phyloP scores from a whole-genome alignment of 805 yeast species.

The Metschnikowia colocasiae region DNA sequence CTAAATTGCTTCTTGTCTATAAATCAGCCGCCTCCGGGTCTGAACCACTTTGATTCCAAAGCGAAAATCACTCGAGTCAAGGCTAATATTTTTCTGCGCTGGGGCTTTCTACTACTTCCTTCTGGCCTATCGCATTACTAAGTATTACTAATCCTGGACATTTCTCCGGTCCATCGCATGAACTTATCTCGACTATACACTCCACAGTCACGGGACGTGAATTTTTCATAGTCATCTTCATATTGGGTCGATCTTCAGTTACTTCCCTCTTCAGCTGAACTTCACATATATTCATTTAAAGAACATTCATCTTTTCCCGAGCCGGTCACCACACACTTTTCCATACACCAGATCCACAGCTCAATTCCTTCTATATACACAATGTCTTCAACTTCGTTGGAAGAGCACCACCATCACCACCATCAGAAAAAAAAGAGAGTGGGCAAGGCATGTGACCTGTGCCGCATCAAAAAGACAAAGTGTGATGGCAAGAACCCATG shows the following conservation, averaged over 20 bases:
- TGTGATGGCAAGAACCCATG: slow-evolving; percentile 65
- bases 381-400: slow-evolving; percentile 12
- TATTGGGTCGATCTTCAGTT: no score
- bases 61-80: neutral
- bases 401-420: slow-evolving; percentile 17
- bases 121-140: neutral
- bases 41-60: neutral
- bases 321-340: neutral
- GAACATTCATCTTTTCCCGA: no score
- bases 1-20: neutral
- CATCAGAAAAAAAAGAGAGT: slow-evolving; percentile 48
- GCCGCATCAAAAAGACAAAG: slow-evolving; percentile 60
- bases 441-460: slow-evolving; percentile 62
- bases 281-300: no score
- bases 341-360: no score
- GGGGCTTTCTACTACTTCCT: neutral
- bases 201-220: no score
- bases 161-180: neutral
- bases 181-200: neutral
- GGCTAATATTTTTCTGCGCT: neutral
- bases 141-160: neutral
- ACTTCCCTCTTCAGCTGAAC: no score
- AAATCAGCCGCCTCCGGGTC: neutral
- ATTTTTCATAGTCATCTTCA: no score
- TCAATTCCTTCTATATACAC: neutral